Evolutionary conservation across 2,329 filamentous ascomycete species (phyloP).

Genomic region (Trichoderma sp.): DNA sequence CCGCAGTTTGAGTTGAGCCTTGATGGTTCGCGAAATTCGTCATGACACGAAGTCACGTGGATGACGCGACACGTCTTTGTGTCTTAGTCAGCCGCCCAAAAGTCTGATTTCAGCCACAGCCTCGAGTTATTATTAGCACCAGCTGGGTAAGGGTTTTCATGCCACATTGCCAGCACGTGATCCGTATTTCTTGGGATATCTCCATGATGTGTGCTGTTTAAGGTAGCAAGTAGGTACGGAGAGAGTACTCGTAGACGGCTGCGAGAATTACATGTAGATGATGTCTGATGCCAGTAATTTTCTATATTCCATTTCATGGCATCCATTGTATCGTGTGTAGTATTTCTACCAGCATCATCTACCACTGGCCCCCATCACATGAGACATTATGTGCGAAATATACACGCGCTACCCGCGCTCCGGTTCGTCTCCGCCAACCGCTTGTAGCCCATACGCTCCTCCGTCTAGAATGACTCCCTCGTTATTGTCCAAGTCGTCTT

Average conservation of each 20-base stretch:
- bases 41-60: conserved; percentile 38
- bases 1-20: not conserved
- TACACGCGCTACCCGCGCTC: conserved; percentile 32
- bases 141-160: not conserved
- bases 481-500: conserved; percentile 58
- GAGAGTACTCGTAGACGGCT: not conserved
- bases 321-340: not conserved
- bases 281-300: too few species aligned
- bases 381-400: not conserved
- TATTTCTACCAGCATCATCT: not conserved
- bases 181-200: not conserved
- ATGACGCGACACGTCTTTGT: conserved; percentile 16
- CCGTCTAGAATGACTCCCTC: conserved; percentile 59
- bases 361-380: not conserved
- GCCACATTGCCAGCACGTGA: not conserved
- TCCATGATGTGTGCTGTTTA: not conserved
- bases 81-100: conserved; percentile 6
- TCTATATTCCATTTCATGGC: not conserved
- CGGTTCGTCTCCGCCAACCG: conserved; percentile 34
- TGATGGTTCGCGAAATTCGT: not conserved
- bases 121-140: not conserved
- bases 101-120: not conserved
- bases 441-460: conserved; percentile 43
- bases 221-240: too few species aligned
- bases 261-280: not conserved